Evolutionary conservation across 805 yeast species (phyloP), one percentile per base, ranked within the genome.

Genomic region (Hanseniaspora mollemarum): DNA sequence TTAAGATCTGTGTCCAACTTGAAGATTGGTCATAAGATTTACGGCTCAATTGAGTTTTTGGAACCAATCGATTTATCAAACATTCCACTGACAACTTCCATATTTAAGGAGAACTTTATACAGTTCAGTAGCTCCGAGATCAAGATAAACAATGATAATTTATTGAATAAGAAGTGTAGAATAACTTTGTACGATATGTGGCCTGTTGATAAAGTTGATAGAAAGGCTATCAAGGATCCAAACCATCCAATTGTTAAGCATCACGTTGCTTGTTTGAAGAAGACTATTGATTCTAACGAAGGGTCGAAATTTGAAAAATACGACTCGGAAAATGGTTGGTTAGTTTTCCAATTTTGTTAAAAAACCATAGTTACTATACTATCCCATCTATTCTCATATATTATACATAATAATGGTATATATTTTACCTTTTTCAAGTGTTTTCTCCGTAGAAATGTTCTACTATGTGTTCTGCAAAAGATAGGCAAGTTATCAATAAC

Each of bases 11-110:
- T 92, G 22, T 58, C 71, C 16, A 71, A 78, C 49, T 79, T 88
- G 62, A 74, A 74, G 15, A 77, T 92, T 54, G 98, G 97, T 4
- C 80, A 92, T 56, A 74, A 74, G 54, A 66, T 67, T 8, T 78
- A 71, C 60, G 99, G 98, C 42, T 70, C 76, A 49, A 74, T 92
- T 44, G 82, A 80, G 60, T 92, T 88, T 62, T 62, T 78, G 46
- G 71, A 74, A 49, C 94, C 96, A 0, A 94, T 92, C 43, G 96
- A 92, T 64, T 71, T 92, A 56, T 77, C 94, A 0, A 66, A 77
- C 3, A 71, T 81, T 57, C 73, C 82, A 2, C 64, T 78, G 51
- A 74, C 80, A 15, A 75, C 78, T 41, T 75, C 84, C 29, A 74
- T 86, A 41, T 87, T 87, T 21, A 76, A 74, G 21, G 58, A 84